phyloP scores from a whole-genome alignment of 192 early-diverging fungal species.

The Umbelopsis sp. region DNA sequence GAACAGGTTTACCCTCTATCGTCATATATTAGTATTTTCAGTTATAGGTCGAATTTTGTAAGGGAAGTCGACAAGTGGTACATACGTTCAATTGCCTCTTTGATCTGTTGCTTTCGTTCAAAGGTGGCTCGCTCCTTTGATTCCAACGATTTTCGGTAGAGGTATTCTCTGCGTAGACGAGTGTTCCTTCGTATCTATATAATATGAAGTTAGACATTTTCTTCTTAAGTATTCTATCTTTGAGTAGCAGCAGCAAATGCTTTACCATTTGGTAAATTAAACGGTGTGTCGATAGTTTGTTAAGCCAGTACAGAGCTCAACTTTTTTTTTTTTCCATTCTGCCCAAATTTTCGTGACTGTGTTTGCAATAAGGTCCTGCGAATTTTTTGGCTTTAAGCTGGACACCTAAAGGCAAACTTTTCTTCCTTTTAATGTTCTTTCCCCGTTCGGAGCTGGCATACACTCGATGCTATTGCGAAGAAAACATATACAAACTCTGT shows the following conservation, averaged over 20 bases:
- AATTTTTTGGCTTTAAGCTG: not conserved
- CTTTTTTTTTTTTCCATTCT: slow-evolving; percentile 9
- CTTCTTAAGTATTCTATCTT: no score
- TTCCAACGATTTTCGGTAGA: slow-evolving; percentile 97
- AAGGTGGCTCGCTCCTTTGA: slow-evolving; percentile 88
- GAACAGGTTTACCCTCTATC: slow-evolving; percentile 84
- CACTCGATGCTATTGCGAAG: slow-evolving; percentile 31
- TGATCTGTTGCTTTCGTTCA: slow-evolving; percentile 92
- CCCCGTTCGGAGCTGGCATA: slow-evolving; percentile 4
- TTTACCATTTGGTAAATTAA: not conserved
- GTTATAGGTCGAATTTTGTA: not conserved
- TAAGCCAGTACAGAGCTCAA: not conserved
- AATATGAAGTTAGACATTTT: not conserved
- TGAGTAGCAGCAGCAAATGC: not conserved
- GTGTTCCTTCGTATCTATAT: slow-evolving; percentile 81
- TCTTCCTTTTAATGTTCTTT: slow-evolving; percentile 6
- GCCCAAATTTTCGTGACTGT: slow-evolving; percentile 11
- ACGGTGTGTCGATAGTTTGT: not conserved
- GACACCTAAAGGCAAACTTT: not conserved
- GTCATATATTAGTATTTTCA: not conserved
- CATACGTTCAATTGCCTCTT: slow-evolving; percentile 83
- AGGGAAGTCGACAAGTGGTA: not conserved
- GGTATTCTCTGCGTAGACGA: slow-evolving; percentile 89
- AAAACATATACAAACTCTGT: slow-evolving; percentile 27
- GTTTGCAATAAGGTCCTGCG: not conserved